phyloP scores from a whole-genome alignment of 345 rosid species.

The Moricandia arvensis region DNA sequence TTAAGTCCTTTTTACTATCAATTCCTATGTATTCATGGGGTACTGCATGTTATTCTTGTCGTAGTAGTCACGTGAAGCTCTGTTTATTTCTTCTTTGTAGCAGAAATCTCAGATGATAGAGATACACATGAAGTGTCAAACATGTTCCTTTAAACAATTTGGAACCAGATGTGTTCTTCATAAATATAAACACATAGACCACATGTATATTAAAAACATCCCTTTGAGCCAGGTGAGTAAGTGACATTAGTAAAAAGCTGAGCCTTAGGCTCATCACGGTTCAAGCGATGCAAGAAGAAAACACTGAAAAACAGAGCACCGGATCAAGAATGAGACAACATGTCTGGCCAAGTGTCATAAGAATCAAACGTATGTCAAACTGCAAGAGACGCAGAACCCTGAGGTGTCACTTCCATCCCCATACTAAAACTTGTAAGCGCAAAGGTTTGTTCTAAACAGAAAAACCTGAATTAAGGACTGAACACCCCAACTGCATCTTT shows the following conservation, averaged over 20 bases:
- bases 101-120: too few relatives aligned
- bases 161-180: too few relatives aligned
- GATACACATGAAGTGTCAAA: too few relatives aligned
- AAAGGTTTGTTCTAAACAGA: constrained; percentile 52
- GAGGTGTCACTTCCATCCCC: too few relatives aligned
- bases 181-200: too few relatives aligned
- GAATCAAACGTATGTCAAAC: background rate
- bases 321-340: background rate
- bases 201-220: too few relatives aligned
- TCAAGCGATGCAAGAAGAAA: background rate
- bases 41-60: background rate
- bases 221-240: background rate
- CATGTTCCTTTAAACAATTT: too few relatives aligned
- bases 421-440: constrained; percentile 36
- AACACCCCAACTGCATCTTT: constrained; percentile 60
- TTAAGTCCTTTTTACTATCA: background rate
- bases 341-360: background rate
- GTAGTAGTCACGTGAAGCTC: background rate
- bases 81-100: background rate
- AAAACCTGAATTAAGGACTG: constrained; percentile 69
- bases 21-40: background rate
- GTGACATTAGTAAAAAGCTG: background rate
- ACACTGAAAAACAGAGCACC: background rate
- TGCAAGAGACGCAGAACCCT: background rate
- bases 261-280: background rate